A percentile compares a stretch with the other conserved stretches of the same genome.
Conservation (phyloP, 768 basidiomycete species). For the Hemileccinum impolitum region DNA sequence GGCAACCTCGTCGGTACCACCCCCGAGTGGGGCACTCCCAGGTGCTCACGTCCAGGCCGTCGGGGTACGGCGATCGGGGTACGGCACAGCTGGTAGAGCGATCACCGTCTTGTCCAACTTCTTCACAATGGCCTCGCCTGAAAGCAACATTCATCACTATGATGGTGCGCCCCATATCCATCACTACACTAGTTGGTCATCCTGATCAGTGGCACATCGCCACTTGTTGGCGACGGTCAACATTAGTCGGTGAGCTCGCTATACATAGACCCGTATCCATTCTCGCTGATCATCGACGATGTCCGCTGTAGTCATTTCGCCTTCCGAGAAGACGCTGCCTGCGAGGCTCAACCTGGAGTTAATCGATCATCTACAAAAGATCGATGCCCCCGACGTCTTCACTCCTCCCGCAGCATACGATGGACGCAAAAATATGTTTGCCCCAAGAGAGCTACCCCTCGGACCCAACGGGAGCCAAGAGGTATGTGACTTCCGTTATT, state of each 20-base stretch:
- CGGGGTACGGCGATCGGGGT: slow-evolving; percentile 67
- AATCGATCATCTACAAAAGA: slow-evolving; percentile 58
- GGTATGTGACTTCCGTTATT: slow-evolving; percentile 32
- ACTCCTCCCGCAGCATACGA: slow-evolving; percentile 75
- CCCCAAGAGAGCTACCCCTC: slow-evolving; percentile 58
- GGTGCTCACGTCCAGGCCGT: slow-evolving; percentile 45
- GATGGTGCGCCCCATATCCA: slow-evolving; percentile 57
- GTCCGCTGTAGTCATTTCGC: slow-evolving; percentile 49
- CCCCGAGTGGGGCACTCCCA: slow-evolving; percentile 33
- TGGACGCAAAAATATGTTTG: slow-evolving; percentile 75
- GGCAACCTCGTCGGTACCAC: slow-evolving; percentile 22
- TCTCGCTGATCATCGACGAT: slow-evolving; percentile 12
- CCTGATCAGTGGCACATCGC: slow-evolving; percentile 19
- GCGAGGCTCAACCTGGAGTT: slow-evolving; percentile 67
- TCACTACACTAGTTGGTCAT: slow-evolving; percentile 1
- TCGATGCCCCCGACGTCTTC: slow-evolving; percentile 60
- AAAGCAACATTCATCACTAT: slow-evolving; percentile 69
- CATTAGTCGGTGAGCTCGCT: slow-evolving; percentile 20
- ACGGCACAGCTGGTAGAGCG: slow-evolving; percentile 52
- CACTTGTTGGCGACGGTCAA: neutral
- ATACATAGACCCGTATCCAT: neutral
- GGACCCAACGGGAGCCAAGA: slow-evolving; percentile 48
- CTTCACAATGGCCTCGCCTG: slow-evolving; percentile 59
- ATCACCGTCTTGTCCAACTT: slow-evolving; percentile 54
- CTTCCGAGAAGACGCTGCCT: slow-evolving; percentile 67